A percentile compares a stretch with the other conserved stretches of the same genome.
phyloP scores from a whole-genome alignment of 495 filamentous ascomycete genomes.

The Evernia prunastri region DNA sequence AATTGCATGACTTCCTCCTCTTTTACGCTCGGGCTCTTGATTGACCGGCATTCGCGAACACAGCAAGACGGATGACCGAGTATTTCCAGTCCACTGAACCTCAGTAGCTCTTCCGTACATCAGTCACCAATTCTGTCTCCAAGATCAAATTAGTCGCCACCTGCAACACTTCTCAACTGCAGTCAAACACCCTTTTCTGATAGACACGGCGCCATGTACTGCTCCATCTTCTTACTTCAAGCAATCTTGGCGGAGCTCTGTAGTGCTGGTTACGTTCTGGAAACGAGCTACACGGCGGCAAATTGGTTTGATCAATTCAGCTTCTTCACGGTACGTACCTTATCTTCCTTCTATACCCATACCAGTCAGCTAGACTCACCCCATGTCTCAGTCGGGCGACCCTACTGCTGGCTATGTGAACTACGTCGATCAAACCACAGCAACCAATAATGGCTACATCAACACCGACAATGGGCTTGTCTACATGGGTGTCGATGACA shows the following conservation, averaged over 20 bases:
- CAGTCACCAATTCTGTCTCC: background rate
- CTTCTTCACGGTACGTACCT: background rate
- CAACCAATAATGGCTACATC: slow-evolving; percentile 51
- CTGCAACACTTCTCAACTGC: background rate
- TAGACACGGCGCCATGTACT: background rate
- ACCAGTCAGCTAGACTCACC: background rate
- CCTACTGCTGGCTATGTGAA: slow-evolving; percentile 32
- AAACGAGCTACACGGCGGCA: slow-evolving; percentile 2
- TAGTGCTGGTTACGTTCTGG: background rate
- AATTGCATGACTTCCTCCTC: background rate
- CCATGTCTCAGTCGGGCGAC: slow-evolving; percentile 8
- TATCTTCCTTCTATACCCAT: background rate
- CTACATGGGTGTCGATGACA: slow-evolving; percentile 49
- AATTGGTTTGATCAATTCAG: background rate
- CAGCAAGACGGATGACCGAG: background rate
- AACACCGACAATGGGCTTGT: slow-evolving; percentile 43
- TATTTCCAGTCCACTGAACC: background rate
- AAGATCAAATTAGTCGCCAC: background rate
- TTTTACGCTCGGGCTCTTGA: background rate
- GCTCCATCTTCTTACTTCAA: background rate
- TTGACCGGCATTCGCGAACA: background rate
- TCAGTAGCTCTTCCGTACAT: background rate
- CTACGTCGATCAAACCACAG: slow-evolving; percentile 52
- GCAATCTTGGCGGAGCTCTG: background rate
- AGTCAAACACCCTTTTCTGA: background rate